phyloP scores from a whole-genome alignment of 1,139 yeast species.

The Lipomyces yarrowii region DNA sequence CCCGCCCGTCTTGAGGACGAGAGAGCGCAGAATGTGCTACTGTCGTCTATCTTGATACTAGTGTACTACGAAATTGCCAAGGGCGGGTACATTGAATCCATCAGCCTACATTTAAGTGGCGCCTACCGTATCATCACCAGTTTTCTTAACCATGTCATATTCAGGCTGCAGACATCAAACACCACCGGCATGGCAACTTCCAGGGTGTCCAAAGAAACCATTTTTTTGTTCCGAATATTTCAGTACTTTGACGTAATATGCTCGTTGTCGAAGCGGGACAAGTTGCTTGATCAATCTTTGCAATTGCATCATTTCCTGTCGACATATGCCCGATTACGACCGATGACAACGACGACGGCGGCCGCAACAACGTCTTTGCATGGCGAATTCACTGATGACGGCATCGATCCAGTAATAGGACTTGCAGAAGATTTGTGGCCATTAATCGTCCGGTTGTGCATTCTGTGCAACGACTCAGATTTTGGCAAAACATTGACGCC shows the following conservation, averaged over 20 bases:
- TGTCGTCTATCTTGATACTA: conserved; percentile 27
- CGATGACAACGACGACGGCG: not conserved
- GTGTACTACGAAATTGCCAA: conserved; percentile 30
- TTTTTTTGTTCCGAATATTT: conserved; percentile 27
- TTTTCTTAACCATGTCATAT: conserved; percentile 25
- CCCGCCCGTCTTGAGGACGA: conserved; percentile 28
- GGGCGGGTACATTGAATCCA: conserved; percentile 28
- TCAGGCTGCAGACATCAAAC: conserved; percentile 16
- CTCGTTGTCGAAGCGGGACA: conserved; percentile 23
- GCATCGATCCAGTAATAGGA: conserved; percentile 30
- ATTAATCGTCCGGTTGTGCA: conserved; percentile 26
- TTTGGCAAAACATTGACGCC: conserved; percentile 25
- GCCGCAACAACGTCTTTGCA: too few species aligned
- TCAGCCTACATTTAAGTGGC: conserved; percentile 27
- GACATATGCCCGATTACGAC: conserved; percentile 21
- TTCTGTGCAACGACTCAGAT: conserved; percentile 27
- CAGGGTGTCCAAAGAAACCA: conserved; percentile 22
- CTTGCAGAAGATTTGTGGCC: conserved; percentile 30
- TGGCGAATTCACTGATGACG: conserved; percentile 10
- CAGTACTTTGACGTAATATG: conserved; percentile 31
- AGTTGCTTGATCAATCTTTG: conserved; percentile 22
- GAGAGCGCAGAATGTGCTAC: conserved; percentile 22
- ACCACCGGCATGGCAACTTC: conserved; percentile 3
- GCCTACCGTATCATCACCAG: conserved; percentile 28
- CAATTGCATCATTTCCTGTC: conserved; percentile 26